Evolutionary conservation across 2,329 filamentous ascomycete species (phyloP), one percentile per base, ranked within the genome.

Genomic region (Boeremia exigua): DNA sequence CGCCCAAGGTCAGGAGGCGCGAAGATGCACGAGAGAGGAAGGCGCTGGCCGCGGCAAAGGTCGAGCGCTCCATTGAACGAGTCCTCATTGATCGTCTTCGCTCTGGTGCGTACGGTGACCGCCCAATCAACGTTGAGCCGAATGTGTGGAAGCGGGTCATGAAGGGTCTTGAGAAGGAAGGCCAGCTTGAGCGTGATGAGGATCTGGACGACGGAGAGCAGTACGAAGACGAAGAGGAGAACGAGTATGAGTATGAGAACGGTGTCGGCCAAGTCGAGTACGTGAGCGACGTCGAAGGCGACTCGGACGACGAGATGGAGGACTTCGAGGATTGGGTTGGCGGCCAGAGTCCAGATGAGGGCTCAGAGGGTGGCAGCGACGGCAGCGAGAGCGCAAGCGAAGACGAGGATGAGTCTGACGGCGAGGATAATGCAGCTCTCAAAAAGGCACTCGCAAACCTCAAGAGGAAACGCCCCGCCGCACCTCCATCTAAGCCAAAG

Each of bases 111-210:
- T 98, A 99, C 77, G 95, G 95, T 50, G 93, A 98, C 68, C 87
- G 91, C 73, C 95, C 95, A 37, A 82, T 99, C 63, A 99, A 99
- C 73, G 93, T 96, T 47, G 95, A 96, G 76, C 92, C 97, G 75
- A 84, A 86, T 12, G 92, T 99, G 59, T 99, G 95, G 95, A 96
- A 96, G 84, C 96, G 93, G 84, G 95, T 99, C 7, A 86, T 99
- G 66, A 87, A 88, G 59, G 92, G 92, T 3, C 83, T 99, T 77
- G 95, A 99, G 83, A 85, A 90, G 66, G 89, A 89, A 67, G 93
- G 94, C 56, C 88, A 96, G 69, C 94, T 89, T 39, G 82, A 86
- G 61, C 83, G 91, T 50, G 94, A 97, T 74, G 86, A 92, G 78
- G 94, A 98, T 75, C 77, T 95, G 74, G 94, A 97, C 74, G 88